Base-by-base conservation (phyloP, 805 yeast species). In the Diddensiella transvaalensis region DNA sequence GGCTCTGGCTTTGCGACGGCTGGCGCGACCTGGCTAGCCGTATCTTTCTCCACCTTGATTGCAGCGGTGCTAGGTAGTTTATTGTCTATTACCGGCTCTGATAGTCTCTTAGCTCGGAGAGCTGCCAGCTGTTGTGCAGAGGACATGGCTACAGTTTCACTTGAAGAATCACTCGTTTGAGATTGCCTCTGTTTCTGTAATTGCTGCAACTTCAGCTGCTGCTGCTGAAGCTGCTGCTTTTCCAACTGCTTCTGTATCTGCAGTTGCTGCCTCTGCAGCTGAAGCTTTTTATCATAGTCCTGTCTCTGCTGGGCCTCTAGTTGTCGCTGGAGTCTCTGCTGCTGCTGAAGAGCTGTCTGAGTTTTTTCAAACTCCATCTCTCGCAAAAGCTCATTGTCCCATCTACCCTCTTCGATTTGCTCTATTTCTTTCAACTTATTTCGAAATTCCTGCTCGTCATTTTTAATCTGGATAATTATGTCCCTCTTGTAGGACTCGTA, bases 401-500 rank as follows among this genome's bases (percentile, higher is more conserved):
- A 60, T 44, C 65, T 65, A 1, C 77, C 77, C 32, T 61, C 60
- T 43, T 71, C 75, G 13, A 74, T 71, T 53, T 63, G 58, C 22
- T 67, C 69, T 4, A 74, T 72, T 48, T 74, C 77, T 10, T 56
- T 54, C 40, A 65, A 62, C 39, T 65, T 67, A 17, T 47, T 57
- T 36, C 63, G 64, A 57, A 69, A 73, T 13, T 59, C 63, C 29
- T 54, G 52, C 51, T 74, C 78, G 11, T 56, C 67, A 32, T 58
- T 55, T 32, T 53, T 52, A 37, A 64, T 57, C 44, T 61, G 58
- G 8, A 47, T 43, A 4, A 49, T 50, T 18, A 50, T 45, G 30
- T 57, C 59, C 11, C 55, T 54, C 45, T 53, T 56, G 42, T 53
- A 59, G 30, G 55, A 48, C 33, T 54, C 60, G 42, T 54, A 58